phyloP scores from a whole-genome alignment of 148 eudicot species.

The Bassia scoparia region DNA sequence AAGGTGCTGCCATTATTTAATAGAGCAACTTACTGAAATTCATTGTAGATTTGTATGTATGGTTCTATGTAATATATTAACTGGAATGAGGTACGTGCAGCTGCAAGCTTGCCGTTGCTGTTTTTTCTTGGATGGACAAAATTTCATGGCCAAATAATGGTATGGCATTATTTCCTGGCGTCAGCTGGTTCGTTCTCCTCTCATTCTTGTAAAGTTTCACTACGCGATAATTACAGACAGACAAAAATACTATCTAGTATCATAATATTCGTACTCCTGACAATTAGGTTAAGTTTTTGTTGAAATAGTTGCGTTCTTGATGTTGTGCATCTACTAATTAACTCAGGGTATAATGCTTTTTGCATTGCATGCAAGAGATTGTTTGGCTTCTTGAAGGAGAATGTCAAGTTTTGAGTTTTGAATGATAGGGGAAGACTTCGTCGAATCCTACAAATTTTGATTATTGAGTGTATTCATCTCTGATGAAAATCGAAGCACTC shows the following conservation, averaged over 20 bases:
- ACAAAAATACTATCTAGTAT: too few species aligned
- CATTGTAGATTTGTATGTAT: background rate
- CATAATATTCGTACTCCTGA: too few species aligned
- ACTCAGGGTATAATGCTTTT: too few species aligned
- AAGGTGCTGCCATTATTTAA: too few species aligned
- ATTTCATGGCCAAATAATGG: conserved; percentile 75
- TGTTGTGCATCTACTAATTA: background rate
- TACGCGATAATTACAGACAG: too few species aligned
- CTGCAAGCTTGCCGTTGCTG: conserved; percentile 88
- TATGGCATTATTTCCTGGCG: conserved; percentile 87
- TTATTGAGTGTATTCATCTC: background rate
- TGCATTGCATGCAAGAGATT: conserved; percentile 83
- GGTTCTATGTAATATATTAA: too few species aligned
- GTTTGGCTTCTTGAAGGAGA: conserved; percentile 79
- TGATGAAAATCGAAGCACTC: conserved; percentile 1
- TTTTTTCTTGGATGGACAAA: conserved; percentile 86
- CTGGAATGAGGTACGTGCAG: conserved; percentile 31
- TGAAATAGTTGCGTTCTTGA: too few species aligned
- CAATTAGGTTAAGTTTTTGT: too few species aligned
- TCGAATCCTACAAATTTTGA: too few species aligned
- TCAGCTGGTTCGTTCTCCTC: conserved; percentile 71
- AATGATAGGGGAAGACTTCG: too few species aligned
- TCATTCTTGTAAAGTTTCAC: conserved; percentile 62
- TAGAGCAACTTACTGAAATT: too few species aligned
- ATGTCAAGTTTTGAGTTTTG: conserved; percentile 58